phyloP scores from a whole-genome alignment of 306 rosid species.

The Trifolium repens region DNA sequence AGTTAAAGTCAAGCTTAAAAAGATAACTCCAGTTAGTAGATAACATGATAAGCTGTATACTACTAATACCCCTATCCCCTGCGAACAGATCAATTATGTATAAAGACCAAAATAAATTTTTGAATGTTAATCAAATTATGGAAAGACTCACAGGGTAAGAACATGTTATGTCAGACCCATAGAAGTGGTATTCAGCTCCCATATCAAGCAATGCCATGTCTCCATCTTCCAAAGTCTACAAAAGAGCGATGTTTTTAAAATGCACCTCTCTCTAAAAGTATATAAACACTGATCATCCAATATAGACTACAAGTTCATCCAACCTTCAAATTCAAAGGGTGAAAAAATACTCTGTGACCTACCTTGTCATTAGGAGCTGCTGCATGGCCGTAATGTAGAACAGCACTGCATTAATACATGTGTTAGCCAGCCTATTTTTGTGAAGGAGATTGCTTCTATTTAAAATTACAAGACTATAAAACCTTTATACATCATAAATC shows the following conservation, averaged over 20 bases:
- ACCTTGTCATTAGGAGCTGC: constrained; percentile 97
- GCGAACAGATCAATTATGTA: constrained; percentile 1
- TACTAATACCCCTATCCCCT: not conserved
- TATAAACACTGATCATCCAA: constrained; percentile 26
- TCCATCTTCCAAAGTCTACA: constrained; percentile 85
- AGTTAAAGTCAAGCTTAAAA: constrained; percentile 28
- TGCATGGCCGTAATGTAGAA: constrained; percentile 94
- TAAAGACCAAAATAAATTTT: not conserved
- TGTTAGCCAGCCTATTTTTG: constrained; percentile 35
- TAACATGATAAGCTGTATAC: not conserved
- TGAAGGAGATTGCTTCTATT: constrained; percentile 19
- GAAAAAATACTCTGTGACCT: constrained; percentile 26
- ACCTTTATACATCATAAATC: not conserved
- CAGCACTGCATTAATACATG: constrained; percentile 64
- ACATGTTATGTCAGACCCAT: constrained; percentile 96
- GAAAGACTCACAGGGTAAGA: constrained; percentile 83
- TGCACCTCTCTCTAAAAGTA: not conserved
- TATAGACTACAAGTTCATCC: constrained; percentile 4
- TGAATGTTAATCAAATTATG: not conserved
- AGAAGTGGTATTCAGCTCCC: constrained; percentile 96
- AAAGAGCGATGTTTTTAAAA: constrained; percentile 24
- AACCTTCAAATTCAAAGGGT: constrained; percentile 15
- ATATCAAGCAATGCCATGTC: constrained; percentile 93
- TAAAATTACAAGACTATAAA: constrained; percentile 12
- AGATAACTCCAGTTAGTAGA: constrained; percentile 20